A percentile compares a stretch with the other conserved stretches of the same genome.
These are phyloP conservation scores for Fusarium siculi DNA, from an alignment of 2,329 filamentous ascomycete genomes.

Conservation along the genomic window DNA sequence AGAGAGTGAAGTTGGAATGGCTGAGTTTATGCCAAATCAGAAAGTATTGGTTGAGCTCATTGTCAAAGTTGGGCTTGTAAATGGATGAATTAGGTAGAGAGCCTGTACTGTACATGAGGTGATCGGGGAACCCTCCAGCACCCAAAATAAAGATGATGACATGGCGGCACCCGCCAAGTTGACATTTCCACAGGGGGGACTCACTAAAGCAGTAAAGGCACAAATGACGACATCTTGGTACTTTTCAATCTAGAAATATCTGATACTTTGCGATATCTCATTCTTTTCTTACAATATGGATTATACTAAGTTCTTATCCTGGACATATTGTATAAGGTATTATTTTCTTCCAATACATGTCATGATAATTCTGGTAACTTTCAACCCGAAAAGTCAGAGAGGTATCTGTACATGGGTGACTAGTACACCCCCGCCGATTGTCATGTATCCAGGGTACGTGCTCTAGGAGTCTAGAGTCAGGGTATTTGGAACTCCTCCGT, in stretches of 20 bases:
- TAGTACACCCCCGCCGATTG: conserved; percentile 30
- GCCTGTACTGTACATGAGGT: conserved; percentile 9
- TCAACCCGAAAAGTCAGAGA: not conserved
- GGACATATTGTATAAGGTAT: no score
- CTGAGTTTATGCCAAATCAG: not conserved
- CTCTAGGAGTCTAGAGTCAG: not conserved
- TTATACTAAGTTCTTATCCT: not conserved
- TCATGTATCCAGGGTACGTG: conserved; percentile 10
- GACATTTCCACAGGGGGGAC: conserved; percentile 9
- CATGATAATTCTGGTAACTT: no score
- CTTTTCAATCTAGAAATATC: not conserved
- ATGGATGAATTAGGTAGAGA: not conserved
- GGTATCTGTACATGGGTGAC: not conserved
- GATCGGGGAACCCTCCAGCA: conserved; percentile 7
- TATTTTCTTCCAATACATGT: not conserved
- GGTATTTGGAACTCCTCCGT: not conserved
- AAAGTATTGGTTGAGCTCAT: not conserved
- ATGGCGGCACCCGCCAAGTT: conserved; percentile 10
- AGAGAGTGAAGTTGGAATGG: not conserved
- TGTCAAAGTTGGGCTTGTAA: conserved; percentile 24
- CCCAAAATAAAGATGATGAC: conserved; percentile 25
- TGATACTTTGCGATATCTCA: not conserved
- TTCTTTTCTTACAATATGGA: not conserved
- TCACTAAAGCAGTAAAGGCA: not conserved
- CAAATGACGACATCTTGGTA: not conserved